phyloP scores from a whole-genome alignment of 2,329 filamentous ascomycete species.

The Epichloe sylvatica region DNA sequence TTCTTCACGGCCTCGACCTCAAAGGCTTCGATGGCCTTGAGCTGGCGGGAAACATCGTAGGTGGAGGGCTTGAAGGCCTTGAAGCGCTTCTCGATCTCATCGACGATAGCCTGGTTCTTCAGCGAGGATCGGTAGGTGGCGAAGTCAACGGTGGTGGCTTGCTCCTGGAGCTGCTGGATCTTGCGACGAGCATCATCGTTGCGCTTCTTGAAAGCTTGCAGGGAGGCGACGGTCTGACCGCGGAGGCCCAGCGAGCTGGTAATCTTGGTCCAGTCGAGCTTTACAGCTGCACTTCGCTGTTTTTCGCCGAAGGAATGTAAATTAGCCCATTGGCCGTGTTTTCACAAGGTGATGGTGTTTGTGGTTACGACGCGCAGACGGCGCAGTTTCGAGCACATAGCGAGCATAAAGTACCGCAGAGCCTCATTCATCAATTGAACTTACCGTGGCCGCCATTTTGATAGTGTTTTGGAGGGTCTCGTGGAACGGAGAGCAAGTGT shows the following conservation, averaged over 20 bases:
- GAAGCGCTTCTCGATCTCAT: constrained; percentile 97
- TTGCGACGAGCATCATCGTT: constrained; percentile 98
- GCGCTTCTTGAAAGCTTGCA: constrained; percentile 97
- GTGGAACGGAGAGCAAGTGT: constrained; percentile 36
- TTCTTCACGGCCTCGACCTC: constrained; percentile 95
- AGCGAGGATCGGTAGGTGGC: constrained; percentile 77
- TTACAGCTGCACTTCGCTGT: constrained; percentile 94
- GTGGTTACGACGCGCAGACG: not conserved
- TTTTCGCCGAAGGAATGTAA: constrained; percentile 21
- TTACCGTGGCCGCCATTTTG: constrained; percentile 55
- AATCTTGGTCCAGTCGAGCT: constrained; percentile 98
- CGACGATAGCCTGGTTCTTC: constrained; percentile 90
- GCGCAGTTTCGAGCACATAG: not conserved
- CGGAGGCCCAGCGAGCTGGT: constrained; percentile 88
- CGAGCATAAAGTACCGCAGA: not conserved
- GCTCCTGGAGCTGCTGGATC: constrained; percentile 69
- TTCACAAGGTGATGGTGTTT: not conserved
- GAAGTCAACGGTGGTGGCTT: constrained; percentile 83
- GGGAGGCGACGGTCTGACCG: constrained; percentile 81
- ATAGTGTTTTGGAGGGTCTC: constrained; percentile 31
- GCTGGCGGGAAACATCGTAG: constrained; percentile 84
- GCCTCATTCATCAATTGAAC: constrained; percentile 19
- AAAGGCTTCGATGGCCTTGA: constrained; percentile 97
- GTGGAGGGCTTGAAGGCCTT: constrained; percentile 77
- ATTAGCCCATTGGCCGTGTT: constrained; percentile 36